These are phyloP conservation scores for Alternaria sp. DNA, from an alignment of 2,329 filamentous ascomycete species.

Conservation along the genomic window DNA sequence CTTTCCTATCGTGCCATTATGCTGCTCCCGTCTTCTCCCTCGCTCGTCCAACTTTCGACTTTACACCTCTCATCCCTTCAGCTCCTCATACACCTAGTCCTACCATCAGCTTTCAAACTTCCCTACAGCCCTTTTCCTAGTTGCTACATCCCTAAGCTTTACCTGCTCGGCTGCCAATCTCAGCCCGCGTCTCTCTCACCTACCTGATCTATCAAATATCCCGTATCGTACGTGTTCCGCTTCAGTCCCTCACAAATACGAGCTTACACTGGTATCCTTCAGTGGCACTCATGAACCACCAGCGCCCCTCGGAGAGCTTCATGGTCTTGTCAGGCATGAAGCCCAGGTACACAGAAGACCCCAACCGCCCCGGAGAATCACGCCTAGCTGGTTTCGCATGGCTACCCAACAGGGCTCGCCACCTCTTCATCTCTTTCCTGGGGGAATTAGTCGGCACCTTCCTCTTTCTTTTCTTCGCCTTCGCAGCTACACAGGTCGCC, in stretches of 20 bases:
- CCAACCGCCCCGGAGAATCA: constrained; percentile 46
- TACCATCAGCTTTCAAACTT: constrained; percentile 6
- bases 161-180: constrained; percentile 1
- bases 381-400: constrained; percentile 53
- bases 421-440: constrained; percentile 57
- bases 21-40: neutral
- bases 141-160: neutral
- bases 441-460: constrained; percentile 55
- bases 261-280: neutral
- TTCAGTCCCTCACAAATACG: neutral
- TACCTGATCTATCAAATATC: neutral
- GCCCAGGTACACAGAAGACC: constrained; percentile 43
- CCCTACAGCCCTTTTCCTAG: constrained; percentile 2
- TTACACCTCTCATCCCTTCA: neutral
- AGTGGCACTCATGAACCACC: constrained; percentile 50
- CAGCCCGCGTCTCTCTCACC: neutral
- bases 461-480: constrained; percentile 54
- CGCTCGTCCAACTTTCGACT: neutral
- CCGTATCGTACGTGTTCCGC: neutral
- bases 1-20: neutral
- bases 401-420: constrained; percentile 54
- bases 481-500: constrained; percentile 51
- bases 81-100: neutral
- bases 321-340: constrained; percentile 53
- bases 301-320: constrained; percentile 45